Evolutionary conservation across 441 rosid species (phyloP).

Genomic region (Populus trichocarpa): DNA sequence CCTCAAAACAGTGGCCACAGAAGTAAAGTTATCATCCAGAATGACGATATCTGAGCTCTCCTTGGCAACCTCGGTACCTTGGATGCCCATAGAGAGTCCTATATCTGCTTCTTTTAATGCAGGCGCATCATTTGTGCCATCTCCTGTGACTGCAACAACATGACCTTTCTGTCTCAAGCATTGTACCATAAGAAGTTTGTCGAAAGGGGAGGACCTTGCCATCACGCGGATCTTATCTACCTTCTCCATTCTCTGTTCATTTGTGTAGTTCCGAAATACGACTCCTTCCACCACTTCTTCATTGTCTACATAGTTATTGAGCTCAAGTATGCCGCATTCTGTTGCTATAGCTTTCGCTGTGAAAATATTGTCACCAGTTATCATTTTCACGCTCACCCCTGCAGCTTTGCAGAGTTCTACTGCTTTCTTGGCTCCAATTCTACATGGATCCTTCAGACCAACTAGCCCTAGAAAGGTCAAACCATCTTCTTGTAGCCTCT

Average conservation of each 20-base stretch:
- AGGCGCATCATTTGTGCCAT: constrained; percentile 85
- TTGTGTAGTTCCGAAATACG: constrained; percentile 62
- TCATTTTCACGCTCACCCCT: constrained; percentile 70
- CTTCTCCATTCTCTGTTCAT: constrained; percentile 45
- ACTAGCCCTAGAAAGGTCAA: constrained; percentile 59
- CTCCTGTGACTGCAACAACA: constrained; percentile 87
- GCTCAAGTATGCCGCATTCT: constrained; percentile 67
- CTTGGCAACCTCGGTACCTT: constrained; percentile 81
- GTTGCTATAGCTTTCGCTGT: constrained; percentile 82
- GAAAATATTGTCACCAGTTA: constrained; percentile 78
- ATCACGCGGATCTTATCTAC: constrained; percentile 62
- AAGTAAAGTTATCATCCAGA: constrained; percentile 62
- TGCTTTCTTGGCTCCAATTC: constrained; percentile 55
- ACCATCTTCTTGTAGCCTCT: constrained; percentile 41
- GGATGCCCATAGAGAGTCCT: constrained; percentile 82
- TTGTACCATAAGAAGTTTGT: constrained; percentile 81
- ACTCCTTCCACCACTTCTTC: constrained; percentile 58
- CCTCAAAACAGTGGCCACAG: constrained; percentile 59
- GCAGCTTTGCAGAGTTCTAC: constrained; percentile 60
- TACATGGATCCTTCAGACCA: constrained; percentile 74
- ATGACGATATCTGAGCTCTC: constrained; percentile 82
- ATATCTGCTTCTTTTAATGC: constrained; percentile 80
- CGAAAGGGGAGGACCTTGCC: constrained; percentile 80
- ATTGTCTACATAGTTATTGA: constrained; percentile 20
- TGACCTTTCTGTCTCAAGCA: constrained; percentile 67